These are phyloP conservation scores for Diaporthe capsici DNA, from an alignment of 2,329 filamentous ascomycete genomes.

Conservation along the genomic window DNA sequence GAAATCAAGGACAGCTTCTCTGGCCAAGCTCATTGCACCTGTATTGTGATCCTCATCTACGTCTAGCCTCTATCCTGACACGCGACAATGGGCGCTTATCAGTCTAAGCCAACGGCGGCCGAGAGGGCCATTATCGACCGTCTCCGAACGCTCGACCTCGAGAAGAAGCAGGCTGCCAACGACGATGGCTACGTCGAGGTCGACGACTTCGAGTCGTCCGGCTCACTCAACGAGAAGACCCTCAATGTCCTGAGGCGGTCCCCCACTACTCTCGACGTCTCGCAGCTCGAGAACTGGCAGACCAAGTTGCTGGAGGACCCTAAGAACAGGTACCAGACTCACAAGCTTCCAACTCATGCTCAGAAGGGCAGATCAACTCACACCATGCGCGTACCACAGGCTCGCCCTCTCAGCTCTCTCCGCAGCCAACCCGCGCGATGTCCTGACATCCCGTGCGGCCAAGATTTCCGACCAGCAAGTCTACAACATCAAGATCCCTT, in stretches of 20 bases:
- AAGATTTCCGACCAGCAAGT: conserved; percentile 80
- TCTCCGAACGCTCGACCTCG: conserved; percentile 60
- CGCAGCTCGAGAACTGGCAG: conserved; percentile 71
- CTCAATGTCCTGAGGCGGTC: conserved; percentile 46
- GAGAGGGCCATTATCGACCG: conserved; percentile 62
- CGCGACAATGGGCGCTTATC: conserved; percentile 60
- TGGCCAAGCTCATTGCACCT: not conserved
- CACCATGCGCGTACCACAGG: conserved; percentile 55
- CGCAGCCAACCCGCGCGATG: conserved; percentile 73
- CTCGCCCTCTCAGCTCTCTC: conserved; percentile 83
- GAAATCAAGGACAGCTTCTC: not conserved
- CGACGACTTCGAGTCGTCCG: conserved; percentile 50
- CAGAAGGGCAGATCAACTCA: conserved; percentile 55
- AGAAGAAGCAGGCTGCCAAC: conserved; percentile 46
- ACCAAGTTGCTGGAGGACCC: conserved; percentile 73
- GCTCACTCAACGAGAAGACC: conserved; percentile 51
- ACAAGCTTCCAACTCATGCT: not conserved
- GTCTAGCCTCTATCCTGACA: not conserved
- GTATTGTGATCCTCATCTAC: not conserved
- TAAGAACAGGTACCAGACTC: conserved; percentile 69
- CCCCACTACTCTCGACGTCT: conserved; percentile 64
- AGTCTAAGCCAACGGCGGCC: conserved; percentile 55
- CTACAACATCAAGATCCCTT: conserved; percentile 86
- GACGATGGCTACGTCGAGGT: conserved; percentile 69
- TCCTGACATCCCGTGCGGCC: conserved; percentile 75